phyloP scores from a whole-genome alignment of 2,329 filamentous ascomycete species.

The Stromatinia cepivora region DNA sequence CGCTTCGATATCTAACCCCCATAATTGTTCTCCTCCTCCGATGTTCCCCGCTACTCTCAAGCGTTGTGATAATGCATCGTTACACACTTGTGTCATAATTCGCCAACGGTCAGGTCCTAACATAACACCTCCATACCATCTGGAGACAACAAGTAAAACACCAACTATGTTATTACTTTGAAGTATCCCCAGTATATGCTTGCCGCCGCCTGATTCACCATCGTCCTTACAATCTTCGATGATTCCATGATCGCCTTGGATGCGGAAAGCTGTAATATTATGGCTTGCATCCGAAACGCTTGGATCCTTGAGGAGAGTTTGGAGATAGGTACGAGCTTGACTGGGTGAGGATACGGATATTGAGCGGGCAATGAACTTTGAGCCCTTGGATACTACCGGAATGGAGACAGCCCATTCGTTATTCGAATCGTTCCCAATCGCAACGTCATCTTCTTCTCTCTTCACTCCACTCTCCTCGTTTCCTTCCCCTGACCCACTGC shows the following conservation, averaged over 20 bases:
- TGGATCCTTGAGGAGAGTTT: conserved; percentile 52
- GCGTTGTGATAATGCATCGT: conserved; percentile 55
- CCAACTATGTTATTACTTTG: conserved; percentile 52
- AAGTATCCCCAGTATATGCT: conserved; percentile 56
- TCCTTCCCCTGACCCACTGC: conserved; percentile 15
- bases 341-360: conserved; percentile 44
- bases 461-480: conserved; percentile 17
- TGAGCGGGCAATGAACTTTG: conserved; percentile 59
- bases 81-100: conserved; percentile 59
- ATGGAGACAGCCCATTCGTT: conserved; percentile 53
- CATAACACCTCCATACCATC: conserved; percentile 64
- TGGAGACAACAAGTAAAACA: conserved; percentile 57
- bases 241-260: conserved; percentile 30
- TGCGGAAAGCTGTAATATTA: conserved; percentile 47
- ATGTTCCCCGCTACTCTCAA: conserved; percentile 47
- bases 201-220: conserved; percentile 60
- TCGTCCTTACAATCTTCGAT: conserved; percentile 49
- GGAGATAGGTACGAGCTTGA: conserved; percentile 48
- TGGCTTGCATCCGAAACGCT: conserved; percentile 56
- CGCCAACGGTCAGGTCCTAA: conserved; percentile 63
- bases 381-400: conserved; percentile 53
- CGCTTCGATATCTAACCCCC: conserved; percentile 59
- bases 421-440: neutral
- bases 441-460: conserved; percentile 5
- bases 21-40: conserved; percentile 54